Conservation (phyloP, 257 asterid genomes). For the Paulownia fortunei region DNA sequence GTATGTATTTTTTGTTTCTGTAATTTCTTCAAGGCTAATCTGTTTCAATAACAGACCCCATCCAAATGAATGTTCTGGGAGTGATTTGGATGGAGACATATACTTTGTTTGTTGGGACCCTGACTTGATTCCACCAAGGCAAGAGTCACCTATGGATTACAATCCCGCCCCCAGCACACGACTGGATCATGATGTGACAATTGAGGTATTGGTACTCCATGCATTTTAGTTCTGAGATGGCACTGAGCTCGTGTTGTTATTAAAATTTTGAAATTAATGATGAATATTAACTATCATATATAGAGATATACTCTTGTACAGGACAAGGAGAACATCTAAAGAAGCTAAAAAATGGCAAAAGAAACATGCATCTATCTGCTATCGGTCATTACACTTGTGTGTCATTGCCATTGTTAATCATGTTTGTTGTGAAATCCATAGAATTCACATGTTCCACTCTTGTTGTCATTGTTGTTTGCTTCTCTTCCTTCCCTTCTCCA, state of each 20-base stretch:
- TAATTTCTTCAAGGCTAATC: background rate
- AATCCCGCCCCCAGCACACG: conserved; percentile 61
- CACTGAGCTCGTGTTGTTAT: background rate
- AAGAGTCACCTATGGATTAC: conserved; percentile 68
- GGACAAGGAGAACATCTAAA: too few species aligned
- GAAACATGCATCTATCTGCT: too few species aligned
- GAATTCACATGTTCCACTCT: too few species aligned
- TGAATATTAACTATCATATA: background rate
- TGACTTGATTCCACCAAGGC: conserved; percentile 68
- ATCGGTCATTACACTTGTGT: too few species aligned
- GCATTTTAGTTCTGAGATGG: background rate
- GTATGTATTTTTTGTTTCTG: background rate
- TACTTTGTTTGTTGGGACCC: conserved; percentile 93
- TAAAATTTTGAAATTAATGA: background rate
- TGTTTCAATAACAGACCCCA: conserved; percentile 67
- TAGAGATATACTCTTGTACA: too few species aligned
- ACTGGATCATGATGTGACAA: conserved; percentile 73
- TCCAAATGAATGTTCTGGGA: conserved; percentile 98
- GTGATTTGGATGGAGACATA: conserved; percentile 95
- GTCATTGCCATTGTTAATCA: too few species aligned
- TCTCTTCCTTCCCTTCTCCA: too few species aligned
- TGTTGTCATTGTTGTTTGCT: too few species aligned
- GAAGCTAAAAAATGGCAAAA: too few species aligned
- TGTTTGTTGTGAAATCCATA: too few species aligned
- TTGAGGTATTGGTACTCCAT: conserved; percentile 4